Conservation (phyloP, 106 monocot species). For the Dioscorea dumetorum region DNA sequence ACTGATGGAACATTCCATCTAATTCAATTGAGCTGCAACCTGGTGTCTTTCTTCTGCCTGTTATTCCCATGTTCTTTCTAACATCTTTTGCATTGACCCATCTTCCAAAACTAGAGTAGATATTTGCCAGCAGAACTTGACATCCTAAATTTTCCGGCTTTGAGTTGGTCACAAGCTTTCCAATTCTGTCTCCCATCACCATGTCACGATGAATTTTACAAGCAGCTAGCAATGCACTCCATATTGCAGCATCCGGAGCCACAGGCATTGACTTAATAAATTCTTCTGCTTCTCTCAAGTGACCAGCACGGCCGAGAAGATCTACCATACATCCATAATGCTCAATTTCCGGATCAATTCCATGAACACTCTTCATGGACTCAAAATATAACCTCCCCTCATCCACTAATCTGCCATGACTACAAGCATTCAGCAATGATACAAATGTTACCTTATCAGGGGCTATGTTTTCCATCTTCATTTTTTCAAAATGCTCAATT, state of each 20-base stretch:
- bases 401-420: conserved; percentile 41
- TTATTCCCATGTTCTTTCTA: conserved; percentile 13
- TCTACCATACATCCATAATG: conserved; percentile 69
- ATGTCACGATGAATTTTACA: conserved; percentile 26
- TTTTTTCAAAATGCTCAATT: conserved; percentile 31
- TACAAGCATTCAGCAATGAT: conserved; percentile 48
- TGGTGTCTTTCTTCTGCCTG: conserved; percentile 14
- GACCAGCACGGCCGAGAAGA: conserved; percentile 46
- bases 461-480: conserved; percentile 11
- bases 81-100: conserved; percentile 22
- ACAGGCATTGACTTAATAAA: conserved; percentile 34
- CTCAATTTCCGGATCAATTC: conserved; percentile 38
- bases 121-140: conserved; percentile 23
- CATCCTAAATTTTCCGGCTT: conserved; percentile 20
- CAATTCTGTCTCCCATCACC: conserved; percentile 18
- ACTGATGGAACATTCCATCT: conserved; percentile 24
- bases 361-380: conserved; percentile 22
- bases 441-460: conserved; percentile 52
- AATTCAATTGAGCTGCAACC: conserved; percentile 35
- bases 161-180: conserved; percentile 12
- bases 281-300: conserved; percentile 35
- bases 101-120: conserved; percentile 12
- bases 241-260: conserved; percentile 26
- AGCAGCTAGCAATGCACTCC: conserved; percentile 38
- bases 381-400: conserved; percentile 37